These are phyloP conservation scores for Marasmius tenuissimus DNA, from an alignment of 1,284 basidiomycete genomes.

Conservation along the genomic window DNA sequence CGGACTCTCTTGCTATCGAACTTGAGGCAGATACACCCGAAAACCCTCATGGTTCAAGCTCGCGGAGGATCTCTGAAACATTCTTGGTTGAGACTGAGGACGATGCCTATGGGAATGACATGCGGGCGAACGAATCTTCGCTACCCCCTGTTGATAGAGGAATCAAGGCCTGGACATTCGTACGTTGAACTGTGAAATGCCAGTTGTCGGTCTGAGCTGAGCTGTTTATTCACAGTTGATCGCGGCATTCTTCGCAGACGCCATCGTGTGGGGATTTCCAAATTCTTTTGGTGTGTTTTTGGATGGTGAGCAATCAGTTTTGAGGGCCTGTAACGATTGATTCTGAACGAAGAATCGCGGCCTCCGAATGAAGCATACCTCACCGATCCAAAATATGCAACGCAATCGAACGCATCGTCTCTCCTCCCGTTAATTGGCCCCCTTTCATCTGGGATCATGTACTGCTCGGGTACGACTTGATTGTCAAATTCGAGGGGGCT, in stretches of 20 bases:
- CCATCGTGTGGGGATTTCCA: neutral
- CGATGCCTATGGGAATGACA: neutral
- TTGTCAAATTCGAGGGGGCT: neutral
- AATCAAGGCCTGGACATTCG: neutral
- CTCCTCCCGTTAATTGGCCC: slow-evolving; percentile 13
- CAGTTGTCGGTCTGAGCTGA: neutral
- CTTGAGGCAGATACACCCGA: no score
- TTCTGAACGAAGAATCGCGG: neutral
- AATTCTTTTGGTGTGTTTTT: neutral
- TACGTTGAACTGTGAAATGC: neutral
- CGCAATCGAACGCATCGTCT: slow-evolving; percentile 4
- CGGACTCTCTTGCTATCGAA: no score
- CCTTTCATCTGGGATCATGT: slow-evolving; percentile 10
- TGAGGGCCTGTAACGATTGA: no score
- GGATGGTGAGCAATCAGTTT: neutral
- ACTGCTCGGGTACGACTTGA: neutral
- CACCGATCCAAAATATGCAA: slow-evolving; percentile 2
- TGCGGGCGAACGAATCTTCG: neutral
- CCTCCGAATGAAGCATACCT: neutral
- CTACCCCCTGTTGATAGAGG: neutral
- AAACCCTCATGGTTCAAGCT: no score
- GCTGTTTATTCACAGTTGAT: neutral
- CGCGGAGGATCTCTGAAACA: neutral
- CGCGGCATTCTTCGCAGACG: neutral
- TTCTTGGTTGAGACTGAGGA: neutral